These are phyloP conservation scores for Hypoxylon rubiginosum DNA, from an alignment of 2,329 filamentous ascomycete genomes.

Conservation along the genomic window DNA sequence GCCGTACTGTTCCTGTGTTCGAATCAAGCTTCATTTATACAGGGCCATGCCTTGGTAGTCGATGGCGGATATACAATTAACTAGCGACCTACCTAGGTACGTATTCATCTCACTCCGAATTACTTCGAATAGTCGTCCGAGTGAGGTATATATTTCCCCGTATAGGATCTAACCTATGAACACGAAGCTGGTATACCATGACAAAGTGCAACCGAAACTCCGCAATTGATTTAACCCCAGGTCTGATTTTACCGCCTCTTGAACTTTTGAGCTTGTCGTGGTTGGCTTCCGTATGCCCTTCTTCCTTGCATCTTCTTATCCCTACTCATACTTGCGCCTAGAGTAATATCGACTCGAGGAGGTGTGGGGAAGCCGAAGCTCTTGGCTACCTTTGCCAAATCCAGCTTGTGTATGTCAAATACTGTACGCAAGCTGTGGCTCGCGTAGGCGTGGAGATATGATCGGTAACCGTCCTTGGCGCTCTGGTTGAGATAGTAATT, in stretches of 20 bases:
- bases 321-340: constrained; percentile 81
- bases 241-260: constrained; percentile 52
- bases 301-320: constrained; percentile 76
- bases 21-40: constrained; percentile 63
- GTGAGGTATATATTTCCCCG: constrained; percentile 14
- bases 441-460: constrained; percentile 95
- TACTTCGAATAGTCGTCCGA: constrained; percentile 1
- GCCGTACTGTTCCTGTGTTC: constrained; percentile 64
- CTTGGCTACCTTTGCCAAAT: constrained; percentile 87
- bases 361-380: constrained; percentile 84
- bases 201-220: constrained; percentile 30
- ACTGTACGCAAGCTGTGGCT: constrained; percentile 86
- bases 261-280: constrained; percentile 71
- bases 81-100: constrained; percentile 43
- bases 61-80: constrained; percentile 68
- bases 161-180: constrained; percentile 2
- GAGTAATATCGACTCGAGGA: constrained; percentile 81
- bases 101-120: not conserved
- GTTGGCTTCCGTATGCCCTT: constrained; percentile 83
- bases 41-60: constrained; percentile 65
- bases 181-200: constrained; percentile 35
- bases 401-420: constrained; percentile 85
- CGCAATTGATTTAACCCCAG: constrained; percentile 2
- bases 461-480: constrained; percentile 82
- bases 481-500: constrained; percentile 98